Conservation (phyloP, 768 basidiomycete species). For the Collybiopsis luxurians region DNA sequence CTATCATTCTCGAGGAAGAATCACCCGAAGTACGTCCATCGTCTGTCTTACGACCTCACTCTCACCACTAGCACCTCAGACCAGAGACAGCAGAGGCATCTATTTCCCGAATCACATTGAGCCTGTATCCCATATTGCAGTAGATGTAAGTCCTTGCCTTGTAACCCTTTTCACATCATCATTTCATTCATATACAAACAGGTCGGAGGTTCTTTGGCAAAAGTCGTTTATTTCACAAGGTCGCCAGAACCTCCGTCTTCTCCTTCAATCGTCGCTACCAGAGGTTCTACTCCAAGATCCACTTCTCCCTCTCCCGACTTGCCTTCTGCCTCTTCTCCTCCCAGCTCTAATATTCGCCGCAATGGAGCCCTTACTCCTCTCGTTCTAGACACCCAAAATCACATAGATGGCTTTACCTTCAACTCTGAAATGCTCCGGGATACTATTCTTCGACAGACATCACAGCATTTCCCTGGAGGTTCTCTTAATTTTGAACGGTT, state of each 20-base stretch:
- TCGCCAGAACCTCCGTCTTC: conserved; percentile 84
- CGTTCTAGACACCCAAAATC: conserved; percentile 54
- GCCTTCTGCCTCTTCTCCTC: conserved; percentile 23
- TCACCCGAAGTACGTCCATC: conserved; percentile 74
- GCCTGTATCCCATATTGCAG: conserved; percentile 94
- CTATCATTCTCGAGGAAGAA: conserved; percentile 90
- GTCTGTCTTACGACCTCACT: conserved; percentile 8
- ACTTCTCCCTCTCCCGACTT: conserved; percentile 37
- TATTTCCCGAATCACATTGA: conserved; percentile 98
- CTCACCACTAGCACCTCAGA: conserved; percentile 40
- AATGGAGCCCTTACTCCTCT: conserved; percentile 84
- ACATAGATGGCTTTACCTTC: conserved; percentile 33
- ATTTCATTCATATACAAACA: conserved; percentile 30
- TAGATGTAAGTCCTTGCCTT: conserved; percentile 67
- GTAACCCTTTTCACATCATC: conserved; percentile 6
- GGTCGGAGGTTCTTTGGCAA: conserved; percentile 97
- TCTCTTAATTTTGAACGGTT: conserved; percentile 97
- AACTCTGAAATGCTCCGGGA: conserved; percentile 51
- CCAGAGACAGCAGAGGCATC: conserved; percentile 92
- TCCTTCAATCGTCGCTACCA: conserved; percentile 63
- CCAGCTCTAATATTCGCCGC: conserved; percentile 36
- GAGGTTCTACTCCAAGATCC: conserved; percentile 49
- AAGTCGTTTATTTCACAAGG: conserved; percentile 98
- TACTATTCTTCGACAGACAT: conserved; percentile 64
- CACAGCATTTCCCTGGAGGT: conserved; percentile 90